These are phyloP conservation scores for Murraya koenigii DNA, from an alignment of 345 rosid species.

Conservation along the genomic window DNA sequence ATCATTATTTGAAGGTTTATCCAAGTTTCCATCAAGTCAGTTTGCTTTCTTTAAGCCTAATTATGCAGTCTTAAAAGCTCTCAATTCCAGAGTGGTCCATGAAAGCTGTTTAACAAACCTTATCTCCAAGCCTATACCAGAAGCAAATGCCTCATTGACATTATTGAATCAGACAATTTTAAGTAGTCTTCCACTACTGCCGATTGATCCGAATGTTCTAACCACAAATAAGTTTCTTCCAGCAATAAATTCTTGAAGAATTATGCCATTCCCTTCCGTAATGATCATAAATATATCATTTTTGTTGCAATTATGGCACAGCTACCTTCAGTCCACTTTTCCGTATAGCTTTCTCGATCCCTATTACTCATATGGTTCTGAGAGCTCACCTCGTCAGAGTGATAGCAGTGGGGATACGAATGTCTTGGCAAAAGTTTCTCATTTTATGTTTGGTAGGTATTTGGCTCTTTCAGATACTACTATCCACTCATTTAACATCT, in stretches of 20 bases:
- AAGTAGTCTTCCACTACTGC: background rate
- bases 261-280: background rate
- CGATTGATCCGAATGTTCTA: background rate
- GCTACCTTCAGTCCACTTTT: slow-evolving; percentile 16
- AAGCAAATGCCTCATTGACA: background rate
- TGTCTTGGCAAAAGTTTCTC: slow-evolving; percentile 8
- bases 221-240: slow-evolving; percentile 16
- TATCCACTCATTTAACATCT: background rate
- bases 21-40: background rate
- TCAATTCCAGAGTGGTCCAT: slow-evolving; percentile 18
- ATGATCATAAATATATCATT: background rate
- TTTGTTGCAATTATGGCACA: slow-evolving; percentile 26
- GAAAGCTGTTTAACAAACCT: background rate
- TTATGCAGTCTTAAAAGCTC: slow-evolving; percentile 11
- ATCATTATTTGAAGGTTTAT: background rate
- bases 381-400: background rate
- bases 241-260: background rate
- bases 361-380: slow-evolving; percentile 20
- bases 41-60: background rate
- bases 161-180: background rate
- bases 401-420: background rate
- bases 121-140: background rate
- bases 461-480: slow-evolving; percentile 2
- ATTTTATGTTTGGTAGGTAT: slow-evolving; percentile 1
- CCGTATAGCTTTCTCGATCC: background rate